These are phyloP conservation scores for Aspergillus sclerotioniger DNA, from an alignment of 495 filamentous ascomycete genomes.

Conservation along the genomic window DNA sequence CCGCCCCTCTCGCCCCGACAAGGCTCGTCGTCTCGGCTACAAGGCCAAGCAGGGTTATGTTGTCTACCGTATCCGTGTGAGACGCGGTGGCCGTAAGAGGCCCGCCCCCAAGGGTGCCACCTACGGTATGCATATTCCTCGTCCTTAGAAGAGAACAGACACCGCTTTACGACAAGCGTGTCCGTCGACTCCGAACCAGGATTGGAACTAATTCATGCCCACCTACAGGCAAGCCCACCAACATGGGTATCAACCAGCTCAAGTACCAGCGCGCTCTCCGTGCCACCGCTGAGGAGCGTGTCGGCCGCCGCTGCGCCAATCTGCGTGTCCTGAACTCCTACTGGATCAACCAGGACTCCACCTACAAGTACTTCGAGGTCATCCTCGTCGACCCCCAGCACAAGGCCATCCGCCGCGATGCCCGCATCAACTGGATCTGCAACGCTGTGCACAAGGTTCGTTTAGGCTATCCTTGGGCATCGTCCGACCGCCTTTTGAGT, in stretches of 20 bases:
- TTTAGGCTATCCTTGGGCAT: slow-evolving; percentile 9
- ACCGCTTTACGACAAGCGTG: background rate
- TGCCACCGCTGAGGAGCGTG: slow-evolving; percentile 98
- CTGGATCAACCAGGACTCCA: slow-evolving; percentile 99
- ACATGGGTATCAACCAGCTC: slow-evolving; percentile 99
- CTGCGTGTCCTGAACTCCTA: slow-evolving; percentile 99
- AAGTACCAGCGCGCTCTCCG: slow-evolving; percentile 99
- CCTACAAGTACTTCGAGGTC: slow-evolving; percentile 99
- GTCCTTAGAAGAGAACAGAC: background rate
- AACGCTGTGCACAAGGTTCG: slow-evolving; percentile 93
- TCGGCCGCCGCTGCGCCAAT: slow-evolving; percentile 97
- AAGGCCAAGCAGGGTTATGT: slow-evolving; percentile 99
- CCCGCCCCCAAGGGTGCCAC: slow-evolving; percentile 97
- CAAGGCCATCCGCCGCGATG: slow-evolving; percentile 98
- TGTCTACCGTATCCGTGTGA: slow-evolving; percentile 97
- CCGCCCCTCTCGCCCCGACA: slow-evolving; percentile 96
- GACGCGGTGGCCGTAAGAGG: slow-evolving; percentile 95
- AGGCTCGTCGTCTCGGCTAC: slow-evolving; percentile 99
- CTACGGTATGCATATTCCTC: slow-evolving; percentile 64
- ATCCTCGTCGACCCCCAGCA: slow-evolving; percentile 99
- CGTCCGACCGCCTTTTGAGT: background rate
- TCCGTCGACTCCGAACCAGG: too few relatives aligned
- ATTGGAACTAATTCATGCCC: slow-evolving; percentile 8
- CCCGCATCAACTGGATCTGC: slow-evolving; percentile 99
- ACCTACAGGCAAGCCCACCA: slow-evolving; percentile 90